Percentiles rank a stretch among this genome's conserved stretches.
phyloP scores from a whole-genome alignment of 768 basidiomycete species.

The Tulasnella sp. region DNA sequence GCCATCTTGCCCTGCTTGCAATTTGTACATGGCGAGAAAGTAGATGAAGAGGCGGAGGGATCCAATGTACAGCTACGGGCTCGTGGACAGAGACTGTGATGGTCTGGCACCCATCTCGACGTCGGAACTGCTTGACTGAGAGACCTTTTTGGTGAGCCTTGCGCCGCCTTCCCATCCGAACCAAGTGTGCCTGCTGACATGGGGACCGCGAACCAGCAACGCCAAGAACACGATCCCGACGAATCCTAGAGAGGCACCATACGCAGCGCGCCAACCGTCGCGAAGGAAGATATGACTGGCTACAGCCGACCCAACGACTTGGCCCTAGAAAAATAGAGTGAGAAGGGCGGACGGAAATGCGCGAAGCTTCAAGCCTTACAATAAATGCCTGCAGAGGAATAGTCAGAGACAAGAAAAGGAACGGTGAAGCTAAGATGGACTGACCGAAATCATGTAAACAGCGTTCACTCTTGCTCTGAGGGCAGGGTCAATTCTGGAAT shows the following conservation, averaged over 20 bases:
- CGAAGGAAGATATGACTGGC: conserved; percentile 59
- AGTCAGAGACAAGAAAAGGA: background rate
- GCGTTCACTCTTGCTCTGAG: conserved; percentile 69
- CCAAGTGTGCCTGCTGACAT: conserved; percentile 30
- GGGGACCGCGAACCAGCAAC: conserved; percentile 58
- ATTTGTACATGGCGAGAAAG: background rate
- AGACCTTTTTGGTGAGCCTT: conserved; percentile 8
- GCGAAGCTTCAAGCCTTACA: background rate
- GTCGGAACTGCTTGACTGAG: background rate
- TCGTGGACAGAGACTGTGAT: background rate
- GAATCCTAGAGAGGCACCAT: conserved; percentile 48
- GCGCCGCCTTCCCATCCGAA: conserved; percentile 30
- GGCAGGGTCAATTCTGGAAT: conserved; percentile 26
- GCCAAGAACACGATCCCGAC: conserved; percentile 44
- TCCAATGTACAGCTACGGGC: background rate
- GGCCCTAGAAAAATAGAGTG: conserved; percentile 49
- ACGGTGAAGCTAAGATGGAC: conserved; percentile 15
- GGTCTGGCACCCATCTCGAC: background rate
- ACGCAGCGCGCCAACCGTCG: conserved; percentile 59
- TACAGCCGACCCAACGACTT: conserved; percentile 71
- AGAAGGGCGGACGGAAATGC: background rate
- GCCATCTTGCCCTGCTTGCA: no score
- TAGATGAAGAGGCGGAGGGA: background rate
- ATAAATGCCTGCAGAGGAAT: conserved; percentile 9
- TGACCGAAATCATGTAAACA: conserved; percentile 55